These are phyloP conservation scores for Castanea sativa DNA, from an alignment of 306 rosid species.

Conservation along the genomic window DNA sequence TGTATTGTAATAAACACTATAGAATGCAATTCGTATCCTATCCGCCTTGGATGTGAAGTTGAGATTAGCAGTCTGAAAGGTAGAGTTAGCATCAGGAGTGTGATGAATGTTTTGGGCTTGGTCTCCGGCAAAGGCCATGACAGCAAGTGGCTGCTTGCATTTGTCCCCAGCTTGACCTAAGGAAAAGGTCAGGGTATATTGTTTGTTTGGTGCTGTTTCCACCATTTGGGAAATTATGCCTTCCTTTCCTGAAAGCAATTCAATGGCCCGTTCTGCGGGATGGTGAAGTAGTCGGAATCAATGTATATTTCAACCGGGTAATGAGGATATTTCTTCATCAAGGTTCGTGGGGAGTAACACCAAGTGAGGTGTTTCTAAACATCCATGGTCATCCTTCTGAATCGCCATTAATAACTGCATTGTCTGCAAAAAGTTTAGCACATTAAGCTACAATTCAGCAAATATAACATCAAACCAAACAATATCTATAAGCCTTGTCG, in stretches of 20 bases:
- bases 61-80: constrained; percentile 56
- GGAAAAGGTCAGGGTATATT: constrained; percentile 62
- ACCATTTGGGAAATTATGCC: constrained; percentile 98
- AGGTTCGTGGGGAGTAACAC: constrained; percentile 96
- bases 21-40: constrained; percentile 82
- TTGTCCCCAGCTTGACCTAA: constrained; percentile 85
- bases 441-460: neutral
- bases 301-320: constrained; percentile 89
- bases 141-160: constrained; percentile 93
- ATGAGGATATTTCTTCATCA: constrained; percentile 72
- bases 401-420: constrained; percentile 81
- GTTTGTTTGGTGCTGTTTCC: constrained; percentile 65
- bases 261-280: constrained; percentile 81
- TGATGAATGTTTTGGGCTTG: constrained; percentile 84
- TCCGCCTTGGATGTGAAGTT: constrained; percentile 97
- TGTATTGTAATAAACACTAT: constrained; percentile 83
- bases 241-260: constrained; percentile 89
- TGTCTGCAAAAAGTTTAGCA: constrained; percentile 43
- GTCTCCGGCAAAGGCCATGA: constrained; percentile 94
- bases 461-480: neutral
- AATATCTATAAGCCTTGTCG: too few species aligned
- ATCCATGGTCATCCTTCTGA: constrained; percentile 97
- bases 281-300: constrained; percentile 69
- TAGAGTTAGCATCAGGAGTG: constrained; percentile 79
- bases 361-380: constrained; percentile 73